phyloP scores from a whole-genome alignment of 176 grass and related monocot species.

The Olyra latifolia region DNA sequence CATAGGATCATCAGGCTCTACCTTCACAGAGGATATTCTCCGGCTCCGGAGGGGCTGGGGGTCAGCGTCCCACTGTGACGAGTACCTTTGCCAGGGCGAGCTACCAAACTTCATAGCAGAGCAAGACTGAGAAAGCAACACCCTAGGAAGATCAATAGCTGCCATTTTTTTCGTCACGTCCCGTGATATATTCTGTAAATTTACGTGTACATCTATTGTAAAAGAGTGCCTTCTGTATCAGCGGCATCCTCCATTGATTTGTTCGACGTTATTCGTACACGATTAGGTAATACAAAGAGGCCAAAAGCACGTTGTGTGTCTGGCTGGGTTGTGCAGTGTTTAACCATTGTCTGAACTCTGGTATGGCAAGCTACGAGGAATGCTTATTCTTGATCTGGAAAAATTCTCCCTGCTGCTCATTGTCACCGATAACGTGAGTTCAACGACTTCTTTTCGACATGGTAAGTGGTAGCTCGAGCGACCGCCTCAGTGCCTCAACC shows the following conservation, averaged over 20 bases:
- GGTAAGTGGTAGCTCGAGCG: too few species aligned
- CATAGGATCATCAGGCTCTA: slow-evolving; percentile 82
- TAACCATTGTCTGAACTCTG: background rate
- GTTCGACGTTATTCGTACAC: slow-evolving; percentile 11
- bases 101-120: slow-evolving; percentile 77
- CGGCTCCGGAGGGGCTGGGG: slow-evolving; percentile 76
- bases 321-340: background rate
- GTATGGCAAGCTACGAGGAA: background rate
- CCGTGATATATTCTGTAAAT: slow-evolving; percentile 44
- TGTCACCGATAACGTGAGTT: too few species aligned
- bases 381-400: background rate
- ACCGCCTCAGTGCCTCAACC: too few species aligned
- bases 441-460: too few species aligned
- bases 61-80: slow-evolving; percentile 72
- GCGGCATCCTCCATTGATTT: slow-evolving; percentile 19
- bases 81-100: slow-evolving; percentile 91
- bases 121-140: slow-evolving; percentile 42
- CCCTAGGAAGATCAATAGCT: slow-evolving; percentile 16
- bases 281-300: slow-evolving; percentile 27
- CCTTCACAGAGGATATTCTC: slow-evolving; percentile 92
- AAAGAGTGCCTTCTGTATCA: slow-evolving; percentile 9
- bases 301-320: background rate
- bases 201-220: slow-evolving; percentile 46
- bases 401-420: background rate
- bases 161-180: background rate